Conservation (phyloP, 2,329 filamentous ascomycete species). For the Aspergillus sp. region DNA sequence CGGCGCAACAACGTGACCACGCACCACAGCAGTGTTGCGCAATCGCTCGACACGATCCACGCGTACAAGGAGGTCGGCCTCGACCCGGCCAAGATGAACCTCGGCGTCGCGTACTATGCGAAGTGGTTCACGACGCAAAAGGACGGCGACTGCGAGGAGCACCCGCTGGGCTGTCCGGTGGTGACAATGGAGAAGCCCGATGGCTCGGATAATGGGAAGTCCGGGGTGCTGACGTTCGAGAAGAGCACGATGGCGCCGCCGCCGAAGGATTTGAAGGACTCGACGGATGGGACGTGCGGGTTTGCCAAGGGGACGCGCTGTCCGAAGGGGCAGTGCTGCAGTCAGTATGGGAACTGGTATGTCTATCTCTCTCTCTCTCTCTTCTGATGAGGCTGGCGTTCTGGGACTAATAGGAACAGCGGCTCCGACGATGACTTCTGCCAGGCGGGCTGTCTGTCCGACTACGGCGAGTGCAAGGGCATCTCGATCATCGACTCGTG, state of each 20-base stretch:
- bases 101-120: slow-evolving; percentile 67
- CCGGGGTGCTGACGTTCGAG: slow-evolving; percentile 51
- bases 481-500: slow-evolving; percentile 57
- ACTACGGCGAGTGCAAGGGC: slow-evolving; percentile 43
- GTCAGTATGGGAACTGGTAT: slow-evolving; percentile 36
- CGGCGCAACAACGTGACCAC: slow-evolving; percentile 60
- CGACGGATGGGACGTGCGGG: slow-evolving; percentile 34
- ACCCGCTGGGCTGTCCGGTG: slow-evolving; percentile 59
- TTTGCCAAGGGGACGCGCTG: slow-evolving; percentile 27
- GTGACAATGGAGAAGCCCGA: slow-evolving; percentile 58
- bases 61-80: slow-evolving; percentile 60
- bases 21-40: slow-evolving; percentile 63
- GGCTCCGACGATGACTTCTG: slow-evolving; percentile 32
- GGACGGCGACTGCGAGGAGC: slow-evolving; percentile 42
- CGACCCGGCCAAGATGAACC: slow-evolving; percentile 55
- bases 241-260: slow-evolving; percentile 24
- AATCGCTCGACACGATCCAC: slow-evolving; percentile 54
- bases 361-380: slow-evolving; percentile 1
- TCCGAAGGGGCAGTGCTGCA: slow-evolving; percentile 31
- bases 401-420: slow-evolving; percentile 22
- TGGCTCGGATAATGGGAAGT: slow-evolving; percentile 58
- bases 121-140: slow-evolving; percentile 63
- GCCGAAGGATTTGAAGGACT: slow-evolving; percentile 23
- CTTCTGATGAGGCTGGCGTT: too few species aligned
- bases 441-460: slow-evolving; percentile 33